Evolutionary conservation across 2,329 filamentous ascomycete genomes (phyloP).

Genomic region (Fusarium albidum): DNA sequence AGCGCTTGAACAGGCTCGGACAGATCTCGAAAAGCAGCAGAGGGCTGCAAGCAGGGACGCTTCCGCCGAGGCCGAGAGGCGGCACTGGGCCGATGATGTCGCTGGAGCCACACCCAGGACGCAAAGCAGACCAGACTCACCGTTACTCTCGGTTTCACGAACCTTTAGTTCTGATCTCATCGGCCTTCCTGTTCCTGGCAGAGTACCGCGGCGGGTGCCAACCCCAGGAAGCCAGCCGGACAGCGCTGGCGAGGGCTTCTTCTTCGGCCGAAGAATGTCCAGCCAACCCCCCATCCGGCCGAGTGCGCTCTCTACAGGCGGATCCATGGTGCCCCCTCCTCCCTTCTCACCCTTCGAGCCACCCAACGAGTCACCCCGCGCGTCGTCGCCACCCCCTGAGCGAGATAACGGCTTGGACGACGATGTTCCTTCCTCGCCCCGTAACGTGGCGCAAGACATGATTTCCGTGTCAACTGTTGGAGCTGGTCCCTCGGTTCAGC

Average conservation of each 20-base stretch:
- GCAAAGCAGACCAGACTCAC: slow-evolving; percentile 63
- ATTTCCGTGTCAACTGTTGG: slow-evolving; percentile 88
- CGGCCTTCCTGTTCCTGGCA: slow-evolving; percentile 52
- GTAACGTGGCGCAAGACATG: slow-evolving; percentile 81
- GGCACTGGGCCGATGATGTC: slow-evolving; percentile 63
- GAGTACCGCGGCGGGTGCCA: slow-evolving; percentile 42
- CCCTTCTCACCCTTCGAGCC: slow-evolving; percentile 60
- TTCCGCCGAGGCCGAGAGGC: slow-evolving; percentile 52
- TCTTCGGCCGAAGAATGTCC: slow-evolving; percentile 57
- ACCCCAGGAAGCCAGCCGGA: slow-evolving; percentile 60
- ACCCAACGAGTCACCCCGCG: slow-evolving; percentile 44
- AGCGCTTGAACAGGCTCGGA: slow-evolving; percentile 64
- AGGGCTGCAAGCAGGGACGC: slow-evolving; percentile 39
- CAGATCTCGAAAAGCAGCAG: slow-evolving; percentile 61
- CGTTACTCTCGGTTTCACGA: slow-evolving; percentile 58
- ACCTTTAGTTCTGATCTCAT: slow-evolving; percentile 65
- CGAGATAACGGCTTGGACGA: slow-evolving; percentile 63
- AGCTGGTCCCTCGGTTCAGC: slow-evolving; percentile 90
- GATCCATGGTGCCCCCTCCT: slow-evolving; percentile 47
- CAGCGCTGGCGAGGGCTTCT: slow-evolving; percentile 49
- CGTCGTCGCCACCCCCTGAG: slow-evolving; percentile 52
- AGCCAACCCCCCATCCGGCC: slow-evolving; percentile 55
- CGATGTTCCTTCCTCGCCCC: slow-evolving; percentile 62
- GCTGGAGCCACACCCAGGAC: slow-evolving; percentile 51
- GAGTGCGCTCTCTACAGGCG: slow-evolving; percentile 48